Evolutionary conservation across 495 filamentous ascomycete species (phyloP).

Genomic region (Cenococcum geophilum): DNA sequence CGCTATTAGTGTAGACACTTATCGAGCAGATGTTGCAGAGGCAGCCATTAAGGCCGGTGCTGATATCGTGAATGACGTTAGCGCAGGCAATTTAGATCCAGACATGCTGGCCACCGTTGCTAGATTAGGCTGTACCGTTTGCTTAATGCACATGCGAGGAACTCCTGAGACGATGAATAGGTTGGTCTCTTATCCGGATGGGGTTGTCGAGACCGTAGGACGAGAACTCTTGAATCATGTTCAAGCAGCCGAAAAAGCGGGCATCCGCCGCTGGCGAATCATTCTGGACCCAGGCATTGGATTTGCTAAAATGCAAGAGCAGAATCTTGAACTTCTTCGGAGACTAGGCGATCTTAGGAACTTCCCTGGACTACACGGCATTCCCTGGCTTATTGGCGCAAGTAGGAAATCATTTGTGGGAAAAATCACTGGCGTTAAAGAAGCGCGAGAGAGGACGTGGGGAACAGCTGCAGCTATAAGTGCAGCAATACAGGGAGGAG

Average conservation of each 20-base stretch:
- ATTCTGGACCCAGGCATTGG: constrained; percentile 91
- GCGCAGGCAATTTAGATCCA: constrained; percentile 69
- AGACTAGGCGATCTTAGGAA: constrained; percentile 56
- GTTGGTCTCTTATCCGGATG: constrained; percentile 60
- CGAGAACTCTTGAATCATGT: constrained; percentile 66
- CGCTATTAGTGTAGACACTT: constrained; percentile 85
- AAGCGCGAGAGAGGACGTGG: constrained; percentile 60
- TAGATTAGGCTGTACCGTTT: constrained; percentile 68
- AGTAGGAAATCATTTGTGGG: constrained; percentile 91
- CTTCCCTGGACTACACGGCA: constrained; percentile 57
- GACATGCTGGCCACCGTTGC: constrained; percentile 81
- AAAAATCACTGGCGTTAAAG: constrained; percentile 68
- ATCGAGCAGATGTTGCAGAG: constrained; percentile 77
- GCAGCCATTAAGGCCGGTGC: constrained; percentile 77
- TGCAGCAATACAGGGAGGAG: constrained; percentile 82
- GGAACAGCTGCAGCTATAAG: constrained; percentile 87
- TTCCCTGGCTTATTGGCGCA: constrained; percentile 86
- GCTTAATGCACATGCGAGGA: constrained; percentile 95
- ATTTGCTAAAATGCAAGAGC: constrained; percentile 75
- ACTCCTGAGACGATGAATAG: constrained; percentile 74
- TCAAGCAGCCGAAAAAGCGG: constrained; percentile 69
- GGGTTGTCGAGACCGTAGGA: constrained; percentile 63
- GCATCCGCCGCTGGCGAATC: constrained; percentile 86
- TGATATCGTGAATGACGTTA: constrained; percentile 93
- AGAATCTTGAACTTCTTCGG: constrained; percentile 76